A percentile compares a stretch with the other conserved stretches of the same genome.
These are phyloP conservation scores for Beauveria medogensis DNA, from an alignment of 2,329 filamentous ascomycete genomes.

Conservation along the genomic window DNA sequence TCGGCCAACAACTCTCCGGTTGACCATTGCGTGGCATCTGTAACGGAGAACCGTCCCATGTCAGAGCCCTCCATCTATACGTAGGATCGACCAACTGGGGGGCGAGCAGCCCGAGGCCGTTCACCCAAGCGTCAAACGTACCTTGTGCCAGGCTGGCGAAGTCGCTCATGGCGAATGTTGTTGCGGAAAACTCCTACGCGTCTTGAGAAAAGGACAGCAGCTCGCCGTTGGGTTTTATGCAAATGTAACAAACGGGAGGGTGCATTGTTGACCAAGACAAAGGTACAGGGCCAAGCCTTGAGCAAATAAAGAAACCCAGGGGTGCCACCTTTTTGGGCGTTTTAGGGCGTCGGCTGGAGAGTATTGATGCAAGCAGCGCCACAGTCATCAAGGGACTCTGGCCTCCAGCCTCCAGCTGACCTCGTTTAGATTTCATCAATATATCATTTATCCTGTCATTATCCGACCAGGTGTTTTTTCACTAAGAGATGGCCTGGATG, in stretches of 20 bases:
- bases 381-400: neutral
- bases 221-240: neutral
- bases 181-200: neutral
- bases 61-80: neutral
- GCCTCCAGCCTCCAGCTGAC: too few relatives aligned
- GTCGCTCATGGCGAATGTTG: slow-evolving; percentile 2
- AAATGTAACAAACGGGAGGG: neutral
- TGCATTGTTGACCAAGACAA: neutral
- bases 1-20: slow-evolving; percentile 46
- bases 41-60: neutral
- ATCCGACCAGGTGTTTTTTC: too few relatives aligned
- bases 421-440: too few relatives aligned
- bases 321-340: slow-evolving; percentile 7
- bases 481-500: too few relatives aligned
- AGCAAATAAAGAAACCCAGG: slow-evolving; percentile 9
- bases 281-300: neutral
- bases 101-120: neutral
- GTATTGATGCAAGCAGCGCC: neutral
- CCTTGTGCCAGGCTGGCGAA: slow-evolving; percentile 1
- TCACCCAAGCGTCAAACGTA: neutral
- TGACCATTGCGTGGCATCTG: slow-evolving; percentile 35
- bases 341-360: neutral
- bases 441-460: too few relatives aligned
- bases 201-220: neutral
- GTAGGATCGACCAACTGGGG: neutral